phyloP scores from a whole-genome alignment of 176 grass and related monocot genomes.

The barley (Hordeum vulgare) region DNA sequence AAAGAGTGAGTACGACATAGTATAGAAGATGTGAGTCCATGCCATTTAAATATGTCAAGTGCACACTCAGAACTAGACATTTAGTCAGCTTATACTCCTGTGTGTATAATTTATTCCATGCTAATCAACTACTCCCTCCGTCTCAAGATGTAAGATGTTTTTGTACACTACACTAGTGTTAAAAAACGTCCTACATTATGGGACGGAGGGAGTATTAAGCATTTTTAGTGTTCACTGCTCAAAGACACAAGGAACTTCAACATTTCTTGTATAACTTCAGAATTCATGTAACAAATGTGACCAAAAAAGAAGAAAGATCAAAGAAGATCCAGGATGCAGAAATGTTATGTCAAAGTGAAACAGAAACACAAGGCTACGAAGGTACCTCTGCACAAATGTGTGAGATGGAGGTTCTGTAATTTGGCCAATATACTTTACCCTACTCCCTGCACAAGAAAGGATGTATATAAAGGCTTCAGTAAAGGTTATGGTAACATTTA shows the following conservation, averaged over 20 bases:
- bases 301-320: background rate
- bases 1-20: background rate
- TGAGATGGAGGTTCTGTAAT: background rate
- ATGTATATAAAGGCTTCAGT: background rate
- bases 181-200: no score
- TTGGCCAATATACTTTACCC: constrained; percentile 49
- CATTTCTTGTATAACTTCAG: background rate
- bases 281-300: background rate
- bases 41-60: background rate
- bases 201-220: background rate
- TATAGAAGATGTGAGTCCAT: background rate
- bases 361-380: background rate
- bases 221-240: background rate
- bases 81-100: background rate
- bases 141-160: no score
- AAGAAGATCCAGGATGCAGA: background rate
- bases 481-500: background rate
- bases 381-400: constrained; percentile 24
- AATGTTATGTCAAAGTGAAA: background rate
- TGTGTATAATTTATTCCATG: background rate
- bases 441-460: constrained; percentile 38
- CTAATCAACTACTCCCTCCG: background rate
- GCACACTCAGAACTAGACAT: background rate
- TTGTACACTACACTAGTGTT: no score
- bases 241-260: background rate